Percentiles rank a stretch among this genome's conserved stretches.
Evolutionary conservation across 768 basidiomycete species (phyloP).

Genomic region (Boletus pseudo-olivaceus): DNA sequence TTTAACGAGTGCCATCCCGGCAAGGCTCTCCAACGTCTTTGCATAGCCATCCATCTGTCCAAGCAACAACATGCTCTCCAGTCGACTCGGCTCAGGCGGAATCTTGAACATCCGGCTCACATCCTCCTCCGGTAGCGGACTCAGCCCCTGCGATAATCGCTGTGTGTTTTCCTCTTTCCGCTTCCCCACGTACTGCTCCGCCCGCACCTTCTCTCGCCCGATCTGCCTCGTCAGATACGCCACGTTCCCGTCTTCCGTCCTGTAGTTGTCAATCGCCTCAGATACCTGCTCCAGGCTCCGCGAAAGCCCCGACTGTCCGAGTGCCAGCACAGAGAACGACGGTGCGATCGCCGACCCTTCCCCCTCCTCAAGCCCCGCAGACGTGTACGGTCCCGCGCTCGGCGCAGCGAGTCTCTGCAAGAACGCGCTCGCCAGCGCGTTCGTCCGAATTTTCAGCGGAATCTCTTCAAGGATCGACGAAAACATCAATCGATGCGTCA

Average conservation of each 20-base stretch:
- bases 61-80: slow-evolving; percentile 82
- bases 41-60: slow-evolving; percentile 88
- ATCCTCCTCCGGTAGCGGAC: slow-evolving; percentile 85
- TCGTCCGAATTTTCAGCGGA: slow-evolving; percentile 80
- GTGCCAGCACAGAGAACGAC: slow-evolving; percentile 66
- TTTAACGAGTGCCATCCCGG: slow-evolving; percentile 66
- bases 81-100: slow-evolving; percentile 79
- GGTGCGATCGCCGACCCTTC: slow-evolving; percentile 46
- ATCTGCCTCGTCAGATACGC: slow-evolving; percentile 88
- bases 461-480: slow-evolving; percentile 84
- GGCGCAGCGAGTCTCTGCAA: slow-evolving; percentile 58
- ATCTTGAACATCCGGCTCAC: slow-evolving; percentile 83
- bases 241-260: slow-evolving; percentile 89
- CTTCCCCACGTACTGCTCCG: slow-evolving; percentile 77
- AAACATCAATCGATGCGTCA: slow-evolving; percentile 78
- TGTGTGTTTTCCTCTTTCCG: slow-evolving; percentile 84
- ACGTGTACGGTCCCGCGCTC: slow-evolving; percentile 32
- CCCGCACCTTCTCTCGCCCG: slow-evolving; percentile 74
- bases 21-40: slow-evolving; percentile 66
- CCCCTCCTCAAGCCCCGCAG: slow-evolving; percentile 37
- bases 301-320: slow-evolving; percentile 65
- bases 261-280: slow-evolving; percentile 81
- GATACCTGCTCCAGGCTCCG: slow-evolving; percentile 81
- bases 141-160: slow-evolving; percentile 77
- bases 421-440: slow-evolving; percentile 77